Percentiles rank a stretch among this genome's conserved stretches.
phyloP scores from a whole-genome alignment of 495 filamentous ascomycete genomes.

The Penicillium antarcticum region DNA sequence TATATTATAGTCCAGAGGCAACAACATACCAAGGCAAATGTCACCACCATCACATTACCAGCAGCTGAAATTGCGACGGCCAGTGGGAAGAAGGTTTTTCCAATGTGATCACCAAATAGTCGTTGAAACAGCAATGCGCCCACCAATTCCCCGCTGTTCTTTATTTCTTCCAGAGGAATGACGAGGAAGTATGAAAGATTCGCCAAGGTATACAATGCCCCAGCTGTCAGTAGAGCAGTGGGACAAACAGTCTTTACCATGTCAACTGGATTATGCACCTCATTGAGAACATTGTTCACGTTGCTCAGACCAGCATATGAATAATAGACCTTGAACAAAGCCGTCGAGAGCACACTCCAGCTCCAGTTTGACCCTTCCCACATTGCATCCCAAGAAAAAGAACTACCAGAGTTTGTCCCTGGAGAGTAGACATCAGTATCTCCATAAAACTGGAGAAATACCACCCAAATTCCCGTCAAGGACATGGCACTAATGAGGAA shows the following conservation, averaged over 20 bases:
- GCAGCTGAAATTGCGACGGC: slow-evolving; percentile 64
- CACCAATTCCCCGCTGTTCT: slow-evolving; percentile 62
- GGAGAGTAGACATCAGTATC: slow-evolving; percentile 14
- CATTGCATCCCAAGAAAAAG: slow-evolving; percentile 31
- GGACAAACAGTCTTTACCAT: slow-evolving; percentile 65
- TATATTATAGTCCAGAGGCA: background rate
- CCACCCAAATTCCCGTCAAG: slow-evolving; percentile 41
- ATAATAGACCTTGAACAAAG: slow-evolving; percentile 71
- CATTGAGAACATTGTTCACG: slow-evolving; percentile 73
- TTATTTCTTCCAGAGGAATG: slow-evolving; percentile 65
- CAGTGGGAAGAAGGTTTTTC: slow-evolving; percentile 56
- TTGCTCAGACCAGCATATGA: slow-evolving; percentile 68
- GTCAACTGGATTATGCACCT: slow-evolving; percentile 65
- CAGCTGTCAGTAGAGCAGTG: slow-evolving; percentile 57
- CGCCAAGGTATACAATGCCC: slow-evolving; percentile 61
- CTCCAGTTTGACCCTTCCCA: slow-evolving; percentile 47
- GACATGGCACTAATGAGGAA: slow-evolving; percentile 43
- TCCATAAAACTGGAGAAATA: slow-evolving; percentile 27
- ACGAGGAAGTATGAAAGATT: slow-evolving; percentile 71
- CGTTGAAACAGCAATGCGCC: slow-evolving; percentile 66
- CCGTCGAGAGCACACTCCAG: slow-evolving; percentile 53
- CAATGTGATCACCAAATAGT: slow-evolving; percentile 58
- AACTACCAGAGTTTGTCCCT: background rate
- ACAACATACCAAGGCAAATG: slow-evolving; percentile 54
- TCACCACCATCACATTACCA: slow-evolving; percentile 78